A percentile compares a stretch with the other conserved stretches of the same genome.
phyloP scores from a whole-genome alignment of 1,284 basidiomycete species.

The Ustilago bromivora region DNA sequence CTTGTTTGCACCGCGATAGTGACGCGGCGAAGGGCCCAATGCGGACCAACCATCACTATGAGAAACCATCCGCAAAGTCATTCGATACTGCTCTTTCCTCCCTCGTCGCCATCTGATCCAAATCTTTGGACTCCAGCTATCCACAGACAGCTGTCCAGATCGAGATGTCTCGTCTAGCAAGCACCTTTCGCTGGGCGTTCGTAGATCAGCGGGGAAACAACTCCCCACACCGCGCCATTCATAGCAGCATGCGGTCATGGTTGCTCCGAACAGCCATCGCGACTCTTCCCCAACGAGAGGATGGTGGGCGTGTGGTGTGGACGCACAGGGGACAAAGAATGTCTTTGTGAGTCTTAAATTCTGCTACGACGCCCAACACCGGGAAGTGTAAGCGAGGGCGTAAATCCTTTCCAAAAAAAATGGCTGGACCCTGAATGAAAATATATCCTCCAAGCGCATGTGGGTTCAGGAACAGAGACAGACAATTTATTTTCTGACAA shows the following conservation, averaged over 20 bases:
- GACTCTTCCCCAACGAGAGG: not conserved
- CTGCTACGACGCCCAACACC: constrained; percentile 11
- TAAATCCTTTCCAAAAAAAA: not conserved
- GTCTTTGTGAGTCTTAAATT: constrained; percentile 16
- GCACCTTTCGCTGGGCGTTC: not conserved
- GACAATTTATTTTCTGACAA: not conserved
- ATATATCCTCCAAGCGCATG: too few species aligned
- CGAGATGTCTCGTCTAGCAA: not conserved
- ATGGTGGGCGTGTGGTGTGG: not conserved
- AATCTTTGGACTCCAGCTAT: not conserved
- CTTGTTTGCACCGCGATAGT: too few species aligned
- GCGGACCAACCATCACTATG: not conserved
- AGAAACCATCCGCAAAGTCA: not conserved
- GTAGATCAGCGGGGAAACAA: not conserved
- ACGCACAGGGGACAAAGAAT: not conserved
- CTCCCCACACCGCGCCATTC: not conserved
- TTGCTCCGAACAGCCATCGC: not conserved
- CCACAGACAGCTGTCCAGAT: not conserved
- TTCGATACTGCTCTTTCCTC: not conserved
- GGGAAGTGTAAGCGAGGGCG: constrained; percentile 10
- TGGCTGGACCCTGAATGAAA: too few species aligned
- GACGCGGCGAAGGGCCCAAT: too few species aligned
- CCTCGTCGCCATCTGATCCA: not conserved
- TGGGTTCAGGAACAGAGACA: not conserved
- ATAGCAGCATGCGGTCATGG: not conserved